A percentile compares a stretch with the other conserved stretches of the same genome.
phyloP scores from a whole-genome alignment of 2,329 filamentous ascomycete genomes.

The Leptographium wingfieldii region DNA sequence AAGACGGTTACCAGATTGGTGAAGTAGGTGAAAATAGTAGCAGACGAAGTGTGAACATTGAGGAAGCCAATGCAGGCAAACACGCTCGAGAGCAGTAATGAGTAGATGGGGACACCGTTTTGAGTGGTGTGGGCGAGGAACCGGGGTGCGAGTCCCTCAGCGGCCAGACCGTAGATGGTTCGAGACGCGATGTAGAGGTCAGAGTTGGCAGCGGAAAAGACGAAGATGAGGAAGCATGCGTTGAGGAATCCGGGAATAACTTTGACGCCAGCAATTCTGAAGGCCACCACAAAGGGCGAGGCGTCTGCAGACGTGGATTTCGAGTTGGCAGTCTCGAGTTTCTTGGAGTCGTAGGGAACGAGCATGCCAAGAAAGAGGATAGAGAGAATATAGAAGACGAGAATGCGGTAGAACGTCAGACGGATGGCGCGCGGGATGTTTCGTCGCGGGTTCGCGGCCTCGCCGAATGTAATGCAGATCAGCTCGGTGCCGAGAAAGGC shows the following conservation, averaged over 20 bases:
- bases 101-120: slow-evolving; percentile 24
- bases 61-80: slow-evolving; percentile 27
- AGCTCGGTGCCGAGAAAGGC: slow-evolving; percentile 40
- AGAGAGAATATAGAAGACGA: slow-evolving; percentile 54
- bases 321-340: slow-evolving; percentile 22
- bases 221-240: slow-evolving; percentile 42
- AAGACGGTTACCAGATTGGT: slow-evolving; percentile 28
- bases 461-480: slow-evolving; percentile 55
- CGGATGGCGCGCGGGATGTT: slow-evolving; percentile 55
- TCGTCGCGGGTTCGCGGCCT: slow-evolving; percentile 52
- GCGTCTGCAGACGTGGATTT: slow-evolving; percentile 33
- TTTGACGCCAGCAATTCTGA: slow-evolving; percentile 26
- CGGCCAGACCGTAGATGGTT: slow-evolving; percentile 25
- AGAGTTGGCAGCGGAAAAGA: slow-evolving; percentile 46
- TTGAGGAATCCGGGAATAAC: slow-evolving; percentile 45
- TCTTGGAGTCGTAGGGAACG: slow-evolving; percentile 44
- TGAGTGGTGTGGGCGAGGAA: slow-evolving; percentile 21
- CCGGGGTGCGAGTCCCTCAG: slow-evolving; percentile 26
- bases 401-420: slow-evolving; percentile 54
- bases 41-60: slow-evolving; percentile 22
- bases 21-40: slow-evolving; percentile 27
- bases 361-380: slow-evolving; percentile 55
- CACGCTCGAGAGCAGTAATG: slow-evolving; percentile 20
- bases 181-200: slow-evolving; percentile 36
- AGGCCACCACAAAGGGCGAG: slow-evolving; percentile 38